Evolutionary conservation across 2,329 filamentous ascomycete genomes (phyloP).

Genomic region (Whalleya microplaca): DNA sequence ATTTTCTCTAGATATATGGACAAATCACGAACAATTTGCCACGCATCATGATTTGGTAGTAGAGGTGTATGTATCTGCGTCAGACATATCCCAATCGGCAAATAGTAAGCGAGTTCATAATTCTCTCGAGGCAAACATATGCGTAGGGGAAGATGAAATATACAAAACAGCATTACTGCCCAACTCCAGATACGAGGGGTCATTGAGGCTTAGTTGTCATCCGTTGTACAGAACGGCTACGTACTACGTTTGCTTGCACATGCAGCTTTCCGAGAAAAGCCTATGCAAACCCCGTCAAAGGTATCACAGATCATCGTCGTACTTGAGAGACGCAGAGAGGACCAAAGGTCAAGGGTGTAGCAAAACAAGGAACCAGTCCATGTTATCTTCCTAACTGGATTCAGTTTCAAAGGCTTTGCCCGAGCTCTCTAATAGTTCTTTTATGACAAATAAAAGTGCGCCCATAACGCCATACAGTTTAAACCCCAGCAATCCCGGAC

Average conservation of each 20-base stretch:
- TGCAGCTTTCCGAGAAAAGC: neutral
- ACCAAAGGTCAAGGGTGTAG: neutral
- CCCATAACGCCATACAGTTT: conserved; percentile 1
- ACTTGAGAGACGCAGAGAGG: no score
- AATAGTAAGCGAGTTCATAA: neutral
- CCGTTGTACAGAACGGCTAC: neutral
- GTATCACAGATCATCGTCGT: no score
- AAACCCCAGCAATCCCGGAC: neutral
- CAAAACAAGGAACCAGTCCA: conserved; percentile 27
- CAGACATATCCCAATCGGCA: neutral
- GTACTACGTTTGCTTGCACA: neutral
- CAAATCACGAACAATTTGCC: neutral
- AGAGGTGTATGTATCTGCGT: neutral
- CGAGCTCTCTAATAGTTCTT: neutral
- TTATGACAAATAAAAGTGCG: conserved; percentile 14
- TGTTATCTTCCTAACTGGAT: conserved; percentile 4
- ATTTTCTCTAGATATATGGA: neutral
- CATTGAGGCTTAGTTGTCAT: neutral
- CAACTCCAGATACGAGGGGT: neutral
- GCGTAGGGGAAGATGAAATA: neutral
- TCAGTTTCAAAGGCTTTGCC: neutral
- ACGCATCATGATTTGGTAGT: no score
- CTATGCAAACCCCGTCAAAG: neutral
- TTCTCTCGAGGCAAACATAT: neutral
- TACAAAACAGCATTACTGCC: neutral